These are phyloP conservation scores for Carpinus fangiana DNA, from an alignment of 306 rosid species.

Conservation along the genomic window DNA sequence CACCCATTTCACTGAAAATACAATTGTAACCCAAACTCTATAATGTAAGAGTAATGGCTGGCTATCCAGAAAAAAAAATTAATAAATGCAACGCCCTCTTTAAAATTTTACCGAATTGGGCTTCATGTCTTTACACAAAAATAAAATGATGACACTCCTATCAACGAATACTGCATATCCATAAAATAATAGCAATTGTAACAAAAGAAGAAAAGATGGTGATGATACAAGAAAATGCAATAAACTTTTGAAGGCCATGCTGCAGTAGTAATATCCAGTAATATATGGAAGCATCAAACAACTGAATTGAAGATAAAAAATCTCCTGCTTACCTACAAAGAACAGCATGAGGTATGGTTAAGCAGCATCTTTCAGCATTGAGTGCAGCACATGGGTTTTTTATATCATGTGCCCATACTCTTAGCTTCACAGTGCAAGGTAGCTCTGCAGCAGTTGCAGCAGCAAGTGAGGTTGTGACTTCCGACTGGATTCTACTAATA, in stretches of 20 bases:
- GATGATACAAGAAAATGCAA: slow-evolving; percentile 10
- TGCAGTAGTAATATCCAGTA: slow-evolving; percentile 17
- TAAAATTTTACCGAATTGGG: background rate
- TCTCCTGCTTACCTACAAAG: slow-evolving; percentile 33
- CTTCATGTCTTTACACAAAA: background rate
- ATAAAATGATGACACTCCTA: background rate
- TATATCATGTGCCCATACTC: slow-evolving; percentile 31
- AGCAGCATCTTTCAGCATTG: slow-evolving; percentile 13
- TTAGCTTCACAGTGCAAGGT: slow-evolving; percentile 40
- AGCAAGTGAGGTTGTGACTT: slow-evolving; percentile 23
- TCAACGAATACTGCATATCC: background rate
- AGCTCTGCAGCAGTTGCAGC: slow-evolving; percentile 27
- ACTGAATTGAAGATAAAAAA: slow-evolving; percentile 3
- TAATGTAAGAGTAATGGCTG: slow-evolving; percentile 4
- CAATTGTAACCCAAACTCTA: slow-evolving; percentile 15
- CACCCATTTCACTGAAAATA: slow-evolving; percentile 55
- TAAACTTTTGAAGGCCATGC: slow-evolving; percentile 15
- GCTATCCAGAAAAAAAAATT: background rate
- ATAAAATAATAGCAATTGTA: background rate
- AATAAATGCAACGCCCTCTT: background rate
- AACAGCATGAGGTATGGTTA: slow-evolving; percentile 35
- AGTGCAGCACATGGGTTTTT: slow-evolving; percentile 28
- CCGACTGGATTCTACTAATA: slow-evolving; percentile 23
- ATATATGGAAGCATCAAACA: slow-evolving; percentile 8
- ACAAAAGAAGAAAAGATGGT: background rate